These are phyloP conservation scores for Ogataea neopini DNA, from an alignment of 805 yeast species.

Conservation along the genomic window DNA sequence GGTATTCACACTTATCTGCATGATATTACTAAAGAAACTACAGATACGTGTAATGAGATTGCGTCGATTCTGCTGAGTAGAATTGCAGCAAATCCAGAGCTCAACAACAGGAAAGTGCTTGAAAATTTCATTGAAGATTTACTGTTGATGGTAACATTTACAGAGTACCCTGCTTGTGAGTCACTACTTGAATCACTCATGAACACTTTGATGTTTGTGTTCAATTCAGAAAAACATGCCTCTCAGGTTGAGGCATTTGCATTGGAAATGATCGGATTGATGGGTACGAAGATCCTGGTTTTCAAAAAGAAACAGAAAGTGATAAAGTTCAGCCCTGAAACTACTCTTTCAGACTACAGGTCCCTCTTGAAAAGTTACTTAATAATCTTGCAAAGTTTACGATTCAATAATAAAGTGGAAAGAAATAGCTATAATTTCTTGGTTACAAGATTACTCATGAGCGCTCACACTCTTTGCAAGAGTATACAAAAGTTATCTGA, in stretches of 20 bases:
- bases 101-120: conserved; percentile 38
- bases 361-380: conserved; percentile 10
- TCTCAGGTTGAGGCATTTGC: conserved; percentile 49
- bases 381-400: conserved; percentile 9
- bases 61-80: conserved; percentile 33
- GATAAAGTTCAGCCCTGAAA: conserved; percentile 9
- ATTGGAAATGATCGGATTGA: conserved; percentile 60
- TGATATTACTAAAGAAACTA: conserved; percentile 12
- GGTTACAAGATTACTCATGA: conserved; percentile 10
- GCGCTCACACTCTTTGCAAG: conserved; percentile 8
- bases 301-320: conserved; percentile 25
- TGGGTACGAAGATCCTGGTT: conserved; percentile 52
- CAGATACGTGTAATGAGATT: conserved; percentile 30
- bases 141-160: conserved; percentile 45
- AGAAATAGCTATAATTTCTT: conserved; percentile 11
- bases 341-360: conserved; percentile 12
- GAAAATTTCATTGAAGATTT: conserved; percentile 63
- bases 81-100: conserved; percentile 35
- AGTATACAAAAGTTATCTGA: background rate
- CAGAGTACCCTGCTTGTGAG: conserved; percentile 67
- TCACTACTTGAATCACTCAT: conserved; percentile 46
- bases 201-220: conserved; percentile 42
- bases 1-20: conserved; percentile 14
- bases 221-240: conserved; percentile 41
- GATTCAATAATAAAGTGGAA: background rate